A percentile compares a stretch with the other conserved stretches of the same genome.
Conservation (phyloP, 257 asterid species). For the Penstemon davidsonii region DNA sequence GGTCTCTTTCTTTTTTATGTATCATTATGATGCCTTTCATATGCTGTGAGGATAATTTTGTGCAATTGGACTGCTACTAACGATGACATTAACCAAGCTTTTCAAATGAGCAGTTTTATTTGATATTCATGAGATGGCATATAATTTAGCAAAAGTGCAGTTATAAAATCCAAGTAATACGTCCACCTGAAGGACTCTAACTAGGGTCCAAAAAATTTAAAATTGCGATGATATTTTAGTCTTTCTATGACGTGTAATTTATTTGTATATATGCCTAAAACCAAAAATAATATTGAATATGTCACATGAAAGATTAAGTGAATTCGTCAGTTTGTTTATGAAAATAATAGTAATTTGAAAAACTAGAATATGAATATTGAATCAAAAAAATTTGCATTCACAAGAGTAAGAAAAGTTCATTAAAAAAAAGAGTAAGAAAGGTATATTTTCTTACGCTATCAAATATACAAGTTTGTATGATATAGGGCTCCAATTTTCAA, state of each 20-base stretch:
- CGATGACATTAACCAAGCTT: not conserved
- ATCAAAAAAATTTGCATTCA: too few species aligned
- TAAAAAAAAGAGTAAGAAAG: too few species aligned
- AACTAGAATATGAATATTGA: too few species aligned
- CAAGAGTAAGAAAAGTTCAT: too few species aligned
- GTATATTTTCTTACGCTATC: not conserved
- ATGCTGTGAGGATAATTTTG: not conserved
- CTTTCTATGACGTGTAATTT: not conserved
- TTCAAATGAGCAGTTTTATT: not conserved
- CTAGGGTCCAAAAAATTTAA: not conserved
- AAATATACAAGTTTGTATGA: too few species aligned
- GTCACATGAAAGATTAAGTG: too few species aligned
- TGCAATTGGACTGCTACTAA: not conserved
- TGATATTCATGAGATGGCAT: not conserved
- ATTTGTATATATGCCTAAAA: not conserved
- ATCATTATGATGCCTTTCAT: slow-evolving; percentile 2
- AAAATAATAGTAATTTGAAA: too few species aligned
- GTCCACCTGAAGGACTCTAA: not conserved
- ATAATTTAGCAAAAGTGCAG: not conserved
- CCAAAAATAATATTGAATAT: not conserved
- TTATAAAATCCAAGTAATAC: not conserved
- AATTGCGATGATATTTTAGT: not conserved
- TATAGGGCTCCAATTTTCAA: too few species aligned
- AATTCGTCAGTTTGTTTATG: too few species aligned
- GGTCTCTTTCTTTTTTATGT: slow-evolving; percentile 8